Conservation (phyloP, 805 yeast species). For the Jamesozyma jinghongensis region DNA sequence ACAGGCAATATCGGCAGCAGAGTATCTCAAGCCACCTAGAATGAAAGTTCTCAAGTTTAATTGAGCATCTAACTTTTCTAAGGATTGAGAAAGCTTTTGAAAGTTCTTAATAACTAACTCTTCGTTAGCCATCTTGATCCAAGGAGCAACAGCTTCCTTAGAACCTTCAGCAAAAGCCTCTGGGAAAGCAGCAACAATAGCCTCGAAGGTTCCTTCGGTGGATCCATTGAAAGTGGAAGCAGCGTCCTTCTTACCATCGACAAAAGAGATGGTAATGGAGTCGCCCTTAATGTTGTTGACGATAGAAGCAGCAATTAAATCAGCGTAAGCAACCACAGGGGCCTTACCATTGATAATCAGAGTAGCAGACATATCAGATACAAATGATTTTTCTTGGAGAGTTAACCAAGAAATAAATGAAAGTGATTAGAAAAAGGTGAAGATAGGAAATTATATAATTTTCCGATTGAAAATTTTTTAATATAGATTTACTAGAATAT, state of each 20-base stretch:
- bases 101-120: conserved; percentile 77
- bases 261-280: conserved; percentile 51
- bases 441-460: too few relatives aligned
- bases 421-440: too few relatives aligned
- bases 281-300: conserved; percentile 46
- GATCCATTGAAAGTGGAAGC: conserved; percentile 41
- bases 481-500: too few relatives aligned
- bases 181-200: conserved; percentile 47
- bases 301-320: conserved; percentile 67
- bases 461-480: too few relatives aligned
- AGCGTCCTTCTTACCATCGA: conserved; percentile 63
- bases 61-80: conserved; percentile 74
- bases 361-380: conserved; percentile 30
- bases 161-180: conserved; percentile 26
- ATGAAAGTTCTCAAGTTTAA: conserved; percentile 78
- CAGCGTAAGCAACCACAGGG: conserved; percentile 69
- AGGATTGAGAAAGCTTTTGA: conserved; percentile 66
- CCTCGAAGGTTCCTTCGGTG: conserved; percentile 37
- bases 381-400: too few relatives aligned
- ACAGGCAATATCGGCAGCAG: conserved; percentile 74
- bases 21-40: conserved; percentile 48
- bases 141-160: conserved; percentile 36
- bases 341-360: conserved; percentile 81
- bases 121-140: conserved; percentile 60
- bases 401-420: too few relatives aligned